Conservation (phyloP, 2,329 filamentous ascomycete genomes). For the Coniochaeta sp. region DNA sequence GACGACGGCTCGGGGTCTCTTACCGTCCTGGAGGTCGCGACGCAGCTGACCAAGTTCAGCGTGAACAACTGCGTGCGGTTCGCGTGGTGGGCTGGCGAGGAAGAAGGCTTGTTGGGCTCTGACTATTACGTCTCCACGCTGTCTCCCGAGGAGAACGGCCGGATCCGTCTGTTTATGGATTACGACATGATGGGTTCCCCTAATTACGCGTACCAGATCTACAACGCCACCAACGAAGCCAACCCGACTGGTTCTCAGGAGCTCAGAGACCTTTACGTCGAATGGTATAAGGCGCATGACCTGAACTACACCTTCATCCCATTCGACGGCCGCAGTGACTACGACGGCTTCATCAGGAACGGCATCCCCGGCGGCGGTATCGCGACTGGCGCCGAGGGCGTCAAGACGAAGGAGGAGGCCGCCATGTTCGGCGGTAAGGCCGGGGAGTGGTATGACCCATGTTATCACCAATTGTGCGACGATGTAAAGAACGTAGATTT, state of each 20-base stretch:
- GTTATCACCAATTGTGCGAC: conserved; percentile 58
- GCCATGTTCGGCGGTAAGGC: conserved; percentile 64
- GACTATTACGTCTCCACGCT: conserved; percentile 53
- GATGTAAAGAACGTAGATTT: conserved; percentile 49
- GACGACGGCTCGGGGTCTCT: conserved; percentile 66
- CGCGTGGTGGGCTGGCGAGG: conserved; percentile 62
- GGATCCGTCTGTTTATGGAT: conserved; percentile 61
- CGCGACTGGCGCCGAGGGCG: conserved; percentile 68
- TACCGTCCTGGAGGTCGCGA: conserved; percentile 55
- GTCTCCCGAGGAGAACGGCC: conserved; percentile 48
- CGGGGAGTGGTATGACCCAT: conserved; percentile 51
- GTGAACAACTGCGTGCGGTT: conserved; percentile 62
- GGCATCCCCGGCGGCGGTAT: conserved; percentile 71
- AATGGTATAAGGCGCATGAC: conserved; percentile 56
- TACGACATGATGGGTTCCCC: conserved; percentile 65
- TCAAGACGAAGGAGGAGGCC: conserved; percentile 64
- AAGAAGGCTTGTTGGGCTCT: conserved; percentile 58
- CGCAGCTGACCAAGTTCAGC: conserved; percentile 46
- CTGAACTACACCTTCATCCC: conserved; percentile 63
- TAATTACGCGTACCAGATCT: conserved; percentile 62
- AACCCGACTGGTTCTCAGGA: conserved; percentile 66
- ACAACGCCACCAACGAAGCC: conserved; percentile 62
- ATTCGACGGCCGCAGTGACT: conserved; percentile 76
- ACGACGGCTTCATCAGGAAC: conserved; percentile 66
- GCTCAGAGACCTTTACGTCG: conserved; percentile 58